Evolutionary conservation across 768 basidiomycete genomes (phyloP), one percentile per base, ranked within the genome.

Genomic region (Solioccasus polychromus): DNA sequence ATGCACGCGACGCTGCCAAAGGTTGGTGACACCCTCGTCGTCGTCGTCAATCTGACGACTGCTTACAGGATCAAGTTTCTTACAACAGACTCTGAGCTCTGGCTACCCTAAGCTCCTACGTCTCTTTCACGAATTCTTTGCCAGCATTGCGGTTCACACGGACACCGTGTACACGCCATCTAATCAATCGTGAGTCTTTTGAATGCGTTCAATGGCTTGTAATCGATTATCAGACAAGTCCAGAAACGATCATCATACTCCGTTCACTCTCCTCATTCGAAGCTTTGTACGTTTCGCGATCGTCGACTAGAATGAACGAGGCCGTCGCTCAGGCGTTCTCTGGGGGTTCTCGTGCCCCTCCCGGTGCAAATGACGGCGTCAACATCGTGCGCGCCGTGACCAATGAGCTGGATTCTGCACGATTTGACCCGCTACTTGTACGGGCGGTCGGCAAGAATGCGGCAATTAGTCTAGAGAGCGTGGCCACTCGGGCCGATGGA

Each of bases 111-210:
- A 80, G 39, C 72, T 99, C 3, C 64, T 99, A 8, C 79, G 96
- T 9, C 76, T 97, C 2, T 94, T 99, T 68, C 96, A 99, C 44
- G 92, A 93, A 31, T 96, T 99, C 69, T 99, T 99, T 62, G 82
- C 87, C 24, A 93, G 93, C 63, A 92, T 98, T 42, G 83, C 92
- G 3, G 87, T 95, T 10, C 90, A 97, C 61, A 96, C 96, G 2
- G 95, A 98, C 59, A 98, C 96, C 0, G 71, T 89, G 6, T 98
- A 98, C 62, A 84, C 81, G 0, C 80, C 84, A 42, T 74, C 79
- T 1, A 78, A 87, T 39, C 96, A 99, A 68, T 92, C 90, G 92
- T 89, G 42, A 51, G 64, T 44, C 39, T 42, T 25, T 26, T 22
- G 12, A 12, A 6, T 18, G 40, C 10, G 20, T 44, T 46, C 15